These are phyloP conservation scores for Hypoxylon rickii DNA, from an alignment of 495 filamentous ascomycete species.

Conservation along the genomic window DNA sequence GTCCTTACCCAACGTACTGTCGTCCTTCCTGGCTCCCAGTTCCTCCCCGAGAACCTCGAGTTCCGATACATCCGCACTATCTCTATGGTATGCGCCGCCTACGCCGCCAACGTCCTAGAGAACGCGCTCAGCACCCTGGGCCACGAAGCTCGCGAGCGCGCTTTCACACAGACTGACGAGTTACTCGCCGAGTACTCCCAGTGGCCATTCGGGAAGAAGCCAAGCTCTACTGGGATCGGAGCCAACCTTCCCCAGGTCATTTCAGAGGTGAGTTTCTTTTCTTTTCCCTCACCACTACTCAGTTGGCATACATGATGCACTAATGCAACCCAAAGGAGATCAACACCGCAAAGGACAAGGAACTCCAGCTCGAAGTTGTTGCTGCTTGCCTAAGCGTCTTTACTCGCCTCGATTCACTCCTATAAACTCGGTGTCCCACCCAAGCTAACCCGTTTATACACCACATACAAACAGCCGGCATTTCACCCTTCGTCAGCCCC, in stretches of 20 bases:
- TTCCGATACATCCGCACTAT: conserved; percentile 91
- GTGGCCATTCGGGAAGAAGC: conserved; percentile 87
- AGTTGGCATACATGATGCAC: too few relatives aligned
- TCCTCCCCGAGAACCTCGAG: conserved; percentile 91
- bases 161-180: conserved; percentile 97
- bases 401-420: conserved; percentile 90
- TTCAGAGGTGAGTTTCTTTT: conserved; percentile 58
- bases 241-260: conserved; percentile 91
- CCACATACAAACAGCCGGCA: conserved; percentile 17
- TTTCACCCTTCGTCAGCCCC: too few relatives aligned
- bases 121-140: conserved; percentile 93
- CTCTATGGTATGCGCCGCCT: conserved; percentile 95
- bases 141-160: conserved; percentile 90
- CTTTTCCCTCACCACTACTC: background rate
- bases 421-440: conserved; percentile 54
- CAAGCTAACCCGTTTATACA: conserved; percentile 9
- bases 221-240: conserved; percentile 80
- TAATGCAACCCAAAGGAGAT: conserved; percentile 61
- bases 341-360: conserved; percentile 81
- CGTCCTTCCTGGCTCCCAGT: conserved; percentile 78
- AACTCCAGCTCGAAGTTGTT: conserved; percentile 95
- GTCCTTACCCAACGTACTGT: conserved; percentile 93
- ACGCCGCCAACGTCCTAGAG: conserved; percentile 96
- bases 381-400: conserved; percentile 96
- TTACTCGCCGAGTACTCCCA: conserved; percentile 93